Evolutionary conservation across 139 green algal genomes (phyloP), one percentile per base, ranked within the genome.

Genomic region (Volvox reticuliferus): DNA sequence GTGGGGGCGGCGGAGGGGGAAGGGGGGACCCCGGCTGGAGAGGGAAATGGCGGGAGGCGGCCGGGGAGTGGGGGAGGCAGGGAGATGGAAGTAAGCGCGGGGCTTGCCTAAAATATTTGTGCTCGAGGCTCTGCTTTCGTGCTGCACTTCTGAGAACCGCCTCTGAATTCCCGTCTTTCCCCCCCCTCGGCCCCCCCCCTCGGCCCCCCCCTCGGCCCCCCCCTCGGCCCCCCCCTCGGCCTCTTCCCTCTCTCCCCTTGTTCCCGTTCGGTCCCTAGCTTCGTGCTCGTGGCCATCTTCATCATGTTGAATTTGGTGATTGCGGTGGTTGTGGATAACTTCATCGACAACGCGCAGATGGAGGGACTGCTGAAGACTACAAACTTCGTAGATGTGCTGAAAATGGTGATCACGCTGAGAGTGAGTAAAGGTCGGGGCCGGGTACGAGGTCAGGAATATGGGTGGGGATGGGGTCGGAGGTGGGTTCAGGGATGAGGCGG

Each of bases 281-380:
- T 86, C 63, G 73, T 86, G 20, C 32, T 86, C 16, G 37, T 90
- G 32, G 86, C 75, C 76, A 90, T 82, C 32, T 96, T 97, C 82
- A 73, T 97, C 13, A 88, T 97, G 89, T 91, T 96, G 36, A 96
- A 97, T 82, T 85, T 97, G 33, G 93, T 97, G 22, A 96, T 97
- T 79, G 94, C 91, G 22, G 93, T 96, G 36, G 94, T 96, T 37
- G 69, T 96, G 68, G 94, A 95, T 78, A 95, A 96, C 77, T 95
- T 96, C 88, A 86, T 92, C 17, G 32, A 68, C 67, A 32, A 63
- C 81, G 20, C 26, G 2, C 85, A 89, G 69, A 79, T 35, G n/a
- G 80, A 88, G 68, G 88, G 88, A n/a, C 65, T 91, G 37, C 78
- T 91, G 19, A 82, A 76, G 55, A 92, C 50, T n/a, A 75, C 17